These are phyloP conservation scores for Artemisia argyi DNA, from an alignment of 129 eudicot species.

Conservation along the genomic window DNA sequence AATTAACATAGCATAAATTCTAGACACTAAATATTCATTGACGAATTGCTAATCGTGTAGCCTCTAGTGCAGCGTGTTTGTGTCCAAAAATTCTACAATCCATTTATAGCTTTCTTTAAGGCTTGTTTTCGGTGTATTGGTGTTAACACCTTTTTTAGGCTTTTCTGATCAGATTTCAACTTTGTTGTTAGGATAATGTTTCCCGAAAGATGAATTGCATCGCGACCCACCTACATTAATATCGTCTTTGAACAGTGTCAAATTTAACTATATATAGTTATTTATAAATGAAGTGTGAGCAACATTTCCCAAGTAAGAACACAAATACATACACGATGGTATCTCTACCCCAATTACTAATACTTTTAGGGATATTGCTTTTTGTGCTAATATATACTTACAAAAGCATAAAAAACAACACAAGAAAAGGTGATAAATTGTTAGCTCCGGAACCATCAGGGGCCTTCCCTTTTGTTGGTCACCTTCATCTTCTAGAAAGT, in stretches of 20 bases:
- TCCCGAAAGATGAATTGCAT: too few relatives aligned
- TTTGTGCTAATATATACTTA: neutral
- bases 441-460: constrained; percentile 53
- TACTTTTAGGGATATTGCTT: constrained; percentile 5
- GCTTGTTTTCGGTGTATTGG: too few relatives aligned
- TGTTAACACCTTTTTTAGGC: too few relatives aligned
- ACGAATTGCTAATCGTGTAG: too few relatives aligned
- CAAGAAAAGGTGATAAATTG: neutral
- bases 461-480: constrained; percentile 51
- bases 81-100: too few relatives aligned
- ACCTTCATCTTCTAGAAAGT: constrained; percentile 42
- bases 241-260: neutral
- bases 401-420: constrained; percentile 1
- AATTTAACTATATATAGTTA: neutral
- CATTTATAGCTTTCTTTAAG: too few relatives aligned
- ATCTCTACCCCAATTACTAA: neutral
- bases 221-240: too few relatives aligned
- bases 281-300: neutral
- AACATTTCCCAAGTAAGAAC: neutral
- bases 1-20: neutral
- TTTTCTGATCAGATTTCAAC: too few relatives aligned
- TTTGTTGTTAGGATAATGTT: too few relatives aligned
- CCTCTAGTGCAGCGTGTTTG: too few relatives aligned
- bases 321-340: neutral
- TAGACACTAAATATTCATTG: neutral